Percentiles rank a stretch among this genome's conserved stretches.
These are phyloP conservation scores for Fusarium sarcochroum DNA, from an alignment of 2,329 filamentous ascomycete genomes.

Conservation along the genomic window DNA sequence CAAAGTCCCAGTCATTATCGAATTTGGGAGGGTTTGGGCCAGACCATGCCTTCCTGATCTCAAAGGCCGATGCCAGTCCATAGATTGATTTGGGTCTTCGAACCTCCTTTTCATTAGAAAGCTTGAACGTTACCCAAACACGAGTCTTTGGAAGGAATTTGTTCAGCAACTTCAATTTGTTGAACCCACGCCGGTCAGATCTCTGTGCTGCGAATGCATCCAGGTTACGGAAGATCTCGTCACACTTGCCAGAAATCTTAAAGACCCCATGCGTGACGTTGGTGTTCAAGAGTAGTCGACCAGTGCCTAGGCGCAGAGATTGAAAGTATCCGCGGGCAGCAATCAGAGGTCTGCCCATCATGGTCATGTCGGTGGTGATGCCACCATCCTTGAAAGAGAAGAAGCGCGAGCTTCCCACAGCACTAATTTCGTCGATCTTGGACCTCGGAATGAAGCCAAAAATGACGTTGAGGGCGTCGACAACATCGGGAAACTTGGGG, in stretches of 20 bases:
- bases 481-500: slow-evolving; percentile 63
- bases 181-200: slow-evolving; percentile 16
- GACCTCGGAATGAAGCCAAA: slow-evolving; percentile 61
- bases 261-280: slow-evolving; percentile 70
- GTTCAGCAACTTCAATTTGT: slow-evolving; percentile 50
- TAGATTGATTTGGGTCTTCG: slow-evolving; percentile 50
- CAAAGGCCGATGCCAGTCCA: slow-evolving; percentile 47
- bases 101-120: slow-evolving; percentile 52
- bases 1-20: slow-evolving; percentile 44
- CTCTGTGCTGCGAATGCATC: slow-evolving; percentile 26
- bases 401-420: slow-evolving; percentile 64
- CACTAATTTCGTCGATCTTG: slow-evolving; percentile 52
- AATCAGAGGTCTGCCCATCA: slow-evolving; percentile 52
- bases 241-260: slow-evolving; percentile 56
- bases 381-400: slow-evolving; percentile 59
- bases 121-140: slow-evolving; percentile 52
- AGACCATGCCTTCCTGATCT: slow-evolving; percentile 33
- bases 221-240: slow-evolving; percentile 52
- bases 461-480: slow-evolving; percentile 68
- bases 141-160: slow-evolving; percentile 58
- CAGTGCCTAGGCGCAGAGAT: slow-evolving; percentile 67
- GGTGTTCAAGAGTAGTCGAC: slow-evolving; percentile 67
- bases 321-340: slow-evolving; percentile 69
- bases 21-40: slow-evolving; percentile 46
- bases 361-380: slow-evolving; percentile 48